Evolutionary conservation across 2,329 filamentous ascomycete genomes (phyloP), one percentile per base, ranked within the genome.

Genomic region (Calonectria hawksworthii): DNA sequence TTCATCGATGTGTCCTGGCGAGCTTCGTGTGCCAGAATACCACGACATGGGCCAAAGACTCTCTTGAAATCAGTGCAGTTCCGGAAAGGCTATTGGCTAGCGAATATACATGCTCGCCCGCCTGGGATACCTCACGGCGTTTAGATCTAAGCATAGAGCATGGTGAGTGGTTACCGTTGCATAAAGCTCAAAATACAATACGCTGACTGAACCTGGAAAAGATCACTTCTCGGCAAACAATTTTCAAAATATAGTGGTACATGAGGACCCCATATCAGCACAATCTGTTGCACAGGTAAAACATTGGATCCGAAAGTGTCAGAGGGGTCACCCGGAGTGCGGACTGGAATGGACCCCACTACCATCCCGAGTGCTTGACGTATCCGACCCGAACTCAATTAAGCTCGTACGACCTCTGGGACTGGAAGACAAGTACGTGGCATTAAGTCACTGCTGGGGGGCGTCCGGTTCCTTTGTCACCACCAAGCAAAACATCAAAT

Each of bases 231-330:
- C n/a, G 16, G n/a, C 41, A 1, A 32, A 10, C 21, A 63, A 44
- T 26, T 69, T 69, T 30, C 67, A 69, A 36, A 69, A 69, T 41
- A 61, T 69, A 2, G 67, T 69, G 2, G 67, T 69, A n/a, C 67
- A 69, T 14, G 38, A 61, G 9, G 67, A 69, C 30, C 67, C 67
- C 26, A 32, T 69, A 26, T 61, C 67, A 6, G 52, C 67, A 11
- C 52, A 69, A 9, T 61, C 67, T 16, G 50, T 69, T n/a, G 67
- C 52, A n/a, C 67, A 69, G 26, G 38, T 69, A 4, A 61, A 69
- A 41, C 47, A 50, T 38, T 69, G 67, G 67, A 69, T 61, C 28
- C 41, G 41, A 44, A 61, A 21, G 16, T 69, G 67, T n/a, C 67
- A 56, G 8, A 69, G 30, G 16, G 63, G 28, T 3, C 67, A 69